Base-by-base conservation (phyloP, 805 yeast species). In the Myxozyma neotropica region DNA sequence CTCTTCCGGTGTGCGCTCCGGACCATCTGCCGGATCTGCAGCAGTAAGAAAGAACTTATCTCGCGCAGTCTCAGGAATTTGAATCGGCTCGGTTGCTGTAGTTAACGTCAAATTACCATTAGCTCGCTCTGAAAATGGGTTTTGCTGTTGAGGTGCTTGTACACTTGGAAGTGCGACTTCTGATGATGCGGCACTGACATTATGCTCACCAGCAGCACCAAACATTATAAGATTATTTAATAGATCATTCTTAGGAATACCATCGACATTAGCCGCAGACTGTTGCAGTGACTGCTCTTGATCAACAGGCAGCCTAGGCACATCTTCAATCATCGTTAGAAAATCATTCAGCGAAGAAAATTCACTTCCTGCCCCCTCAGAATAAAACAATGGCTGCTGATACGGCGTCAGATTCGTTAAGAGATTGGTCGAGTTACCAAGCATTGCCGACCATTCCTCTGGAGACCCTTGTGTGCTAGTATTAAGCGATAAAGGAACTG, bases 31-130 rank as follows among this genome's bases (percentile, higher is more conserved):
- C 4, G 98, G 98, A 72, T 93, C 98, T 0, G 97, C 97, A 0
- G 98, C 98, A 0, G 97, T 93, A 50, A 93, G 75, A 75, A 93
- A 92, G 74, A 93, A 93, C 73, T 91, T 91, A 71, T 92, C 97
- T 64, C 90, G 81, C 1, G 97, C 96, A 1, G 94, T 85, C 57
- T 88, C 93, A 45, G 54, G 66, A 64, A 36, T 39, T n/a, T 38
- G 57, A 5, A 38, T 21, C 15, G 48, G 54, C 44, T 24, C 29
- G 19, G 53, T 33, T 13, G 46, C 45, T 33, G 59, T 42, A 3
- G 62, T 59, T 42, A 59, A 42, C n/a, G 65, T 59, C 58, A 62
- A 49, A 26, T 53, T 52, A 23, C 60, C 60, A 42, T 58, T 52
- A 21, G 52, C 65, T 8, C 53, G 39, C n/a, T 57, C 64, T 2